These are phyloP conservation scores for Pseudotulostoma volvatum DNA, from an alignment of 495 filamentous ascomycete genomes.

Conservation along the genomic window DNA sequence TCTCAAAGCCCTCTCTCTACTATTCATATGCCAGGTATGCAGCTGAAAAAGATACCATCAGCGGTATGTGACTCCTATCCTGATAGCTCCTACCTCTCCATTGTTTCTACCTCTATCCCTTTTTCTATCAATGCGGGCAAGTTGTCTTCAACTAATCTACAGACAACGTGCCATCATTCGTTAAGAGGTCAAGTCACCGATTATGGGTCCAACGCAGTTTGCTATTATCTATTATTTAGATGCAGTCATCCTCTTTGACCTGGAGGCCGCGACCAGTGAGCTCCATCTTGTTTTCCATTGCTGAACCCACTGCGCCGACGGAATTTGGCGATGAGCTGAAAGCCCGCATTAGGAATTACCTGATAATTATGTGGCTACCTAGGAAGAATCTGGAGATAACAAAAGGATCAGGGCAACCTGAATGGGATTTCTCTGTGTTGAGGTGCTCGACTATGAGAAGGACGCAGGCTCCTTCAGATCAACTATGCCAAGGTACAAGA, in stretches of 20 bases:
- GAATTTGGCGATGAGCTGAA: constrained; percentile 2
- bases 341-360: too few species aligned
- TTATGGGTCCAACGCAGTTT: constrained; percentile 5
- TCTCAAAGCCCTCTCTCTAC: constrained; percentile 5
- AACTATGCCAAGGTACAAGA: too few species aligned
- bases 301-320: constrained; percentile 1
- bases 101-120: too few species aligned
- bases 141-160: too few species aligned
- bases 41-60: constrained; percentile 6
- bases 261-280: constrained; percentile 1
- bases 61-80: constrained; percentile 4
- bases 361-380: too few species aligned
- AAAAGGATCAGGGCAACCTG: too few species aligned
- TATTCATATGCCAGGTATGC: constrained; percentile 1
- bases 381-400: too few species aligned
- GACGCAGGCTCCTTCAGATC: too few species aligned
- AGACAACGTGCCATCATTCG: constrained; percentile 2
- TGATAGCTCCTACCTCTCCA: neutral
- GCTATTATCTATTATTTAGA: constrained; percentile 8
- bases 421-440: too few species aligned
- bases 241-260: constrained; percentile 3
- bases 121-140: too few species aligned
- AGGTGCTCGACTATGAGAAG: too few species aligned
- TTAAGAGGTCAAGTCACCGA: constrained; percentile 6
- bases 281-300: neutral